Base-by-base conservation (phyloP, 441 rosid genomes). In the Aleurites moluccanus region DNA sequence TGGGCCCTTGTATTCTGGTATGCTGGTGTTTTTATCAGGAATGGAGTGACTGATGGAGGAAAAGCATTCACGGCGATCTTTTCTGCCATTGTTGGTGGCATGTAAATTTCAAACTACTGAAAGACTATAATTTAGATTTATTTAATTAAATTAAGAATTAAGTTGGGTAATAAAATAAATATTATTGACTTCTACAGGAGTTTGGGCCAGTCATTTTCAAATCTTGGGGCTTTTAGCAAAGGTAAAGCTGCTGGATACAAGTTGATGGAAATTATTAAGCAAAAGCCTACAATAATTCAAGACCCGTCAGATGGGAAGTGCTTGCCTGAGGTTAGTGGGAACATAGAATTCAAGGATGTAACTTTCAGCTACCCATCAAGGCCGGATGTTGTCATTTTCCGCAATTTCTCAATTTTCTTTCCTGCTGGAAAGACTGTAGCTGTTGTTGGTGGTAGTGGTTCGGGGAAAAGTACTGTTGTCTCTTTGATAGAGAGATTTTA, bases 1-100 rank as follows among this genome's bases (percentile, higher is more conserved):
- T 96, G 99, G 99, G 99, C 99, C 35, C 87, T 96, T 53, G 99
- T 96, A 49, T 96, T 96, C 75, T 93, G 99, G 99, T 96, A 96
- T n/a, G 99, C 99, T 0, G 98, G 99, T 40, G 98, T 96, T 85
- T 96, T 96, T 77, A 92, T 96, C 80, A 78, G 99, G 82, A 92
- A 86, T 21, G 98, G 98, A 45, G 88, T 86, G 83, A 92, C 91
- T 0, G 99, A 96, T 80, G 99, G 98, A 72, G 99, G 99, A 64
- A 93, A 92, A 72, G 99, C 99, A 5, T 96, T 96, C 87, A 96
- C 99, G 0, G 97, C 99, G 5, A 91, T 96, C 83, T 96, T 96
- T 87, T 93, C 99, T 53, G 99, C 99, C 69, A 93, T 96, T 82
- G 99, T 96, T 78, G 99, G 99, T 83, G 99, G 98, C 85, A 89